Percentiles rank a stretch among this genome's conserved stretches.
Conservation (phyloP, 2,329 filamentous ascomycete species). For the Phyllosticta ampelicida region DNA sequence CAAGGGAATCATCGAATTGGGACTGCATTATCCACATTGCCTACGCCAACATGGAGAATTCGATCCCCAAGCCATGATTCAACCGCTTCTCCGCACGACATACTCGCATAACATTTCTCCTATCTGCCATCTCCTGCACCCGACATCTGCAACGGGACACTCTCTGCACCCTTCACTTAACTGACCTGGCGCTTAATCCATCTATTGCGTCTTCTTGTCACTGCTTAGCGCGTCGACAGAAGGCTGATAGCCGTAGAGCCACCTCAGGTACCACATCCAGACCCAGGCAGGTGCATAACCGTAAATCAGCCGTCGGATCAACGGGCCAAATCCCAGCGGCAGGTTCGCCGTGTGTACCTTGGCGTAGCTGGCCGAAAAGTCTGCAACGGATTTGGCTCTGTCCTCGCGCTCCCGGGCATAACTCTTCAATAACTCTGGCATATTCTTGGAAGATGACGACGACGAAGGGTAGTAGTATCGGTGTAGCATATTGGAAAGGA, state of each 20-base stretch:
- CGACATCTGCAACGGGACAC: neutral
- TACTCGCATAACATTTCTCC: neutral
- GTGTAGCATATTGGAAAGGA: slow-evolving; percentile 9
- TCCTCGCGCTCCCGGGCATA: neutral
- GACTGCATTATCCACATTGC: neutral
- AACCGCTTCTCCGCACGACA: neutral
- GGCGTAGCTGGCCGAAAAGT: slow-evolving; percentile 9
- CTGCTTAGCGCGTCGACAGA: neutral
- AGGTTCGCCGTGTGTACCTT: slow-evolving; percentile 7
- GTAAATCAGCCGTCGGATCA: slow-evolving; percentile 8
- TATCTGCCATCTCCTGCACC: neutral
- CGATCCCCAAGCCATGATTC: neutral
- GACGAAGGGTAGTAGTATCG: neutral
- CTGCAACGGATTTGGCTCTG: slow-evolving; percentile 5
- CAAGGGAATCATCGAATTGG: neutral
- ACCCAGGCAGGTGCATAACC: slow-evolving; percentile 1
- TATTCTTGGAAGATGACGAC: neutral
- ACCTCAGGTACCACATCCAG: slow-evolving; percentile 4
- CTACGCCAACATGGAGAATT: neutral
- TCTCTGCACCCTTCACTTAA: neutral
- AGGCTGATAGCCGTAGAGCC: neutral
- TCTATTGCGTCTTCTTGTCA: neutral
- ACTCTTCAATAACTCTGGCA: neutral
- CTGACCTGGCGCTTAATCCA: neutral
- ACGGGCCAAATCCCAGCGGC: slow-evolving; percentile 7